These are phyloP conservation scores for Onygena corvina DNA, from an alignment of 2,329 filamentous ascomycete genomes.

Conservation along the genomic window DNA sequence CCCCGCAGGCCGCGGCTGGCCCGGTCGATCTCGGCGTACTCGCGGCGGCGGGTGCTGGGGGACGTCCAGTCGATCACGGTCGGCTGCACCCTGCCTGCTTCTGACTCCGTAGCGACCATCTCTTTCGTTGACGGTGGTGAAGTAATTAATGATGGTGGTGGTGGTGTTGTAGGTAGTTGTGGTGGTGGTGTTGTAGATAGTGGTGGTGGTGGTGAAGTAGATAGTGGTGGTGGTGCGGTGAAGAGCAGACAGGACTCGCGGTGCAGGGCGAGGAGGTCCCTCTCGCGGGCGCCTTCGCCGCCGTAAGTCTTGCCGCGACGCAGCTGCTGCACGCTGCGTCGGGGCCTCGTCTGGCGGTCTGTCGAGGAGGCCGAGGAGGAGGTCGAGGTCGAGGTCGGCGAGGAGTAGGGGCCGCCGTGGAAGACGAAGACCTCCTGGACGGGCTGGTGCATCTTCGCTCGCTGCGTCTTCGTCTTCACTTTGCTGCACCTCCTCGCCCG, in stretches of 20 bases:
- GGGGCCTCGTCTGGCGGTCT: slow-evolving; percentile 23
- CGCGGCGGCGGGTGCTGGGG: slow-evolving; percentile 31
- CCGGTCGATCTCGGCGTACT: slow-evolving; percentile 45
- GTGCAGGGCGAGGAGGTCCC: slow-evolving; percentile 29
- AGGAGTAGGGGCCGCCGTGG: no score
- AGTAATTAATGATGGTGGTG: slow-evolving; percentile 17
- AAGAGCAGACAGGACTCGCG: slow-evolving; percentile 34
- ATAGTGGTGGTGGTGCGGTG: slow-evolving; percentile 5
- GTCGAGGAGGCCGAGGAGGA: slow-evolving; percentile 21
- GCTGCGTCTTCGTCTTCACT: no score
- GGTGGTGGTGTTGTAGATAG: slow-evolving; percentile 83
- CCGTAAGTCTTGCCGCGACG: slow-evolving; percentile 23
- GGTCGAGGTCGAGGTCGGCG: no score
- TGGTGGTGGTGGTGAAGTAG: slow-evolving; percentile 40
- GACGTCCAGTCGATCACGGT: slow-evolving; percentile 39
- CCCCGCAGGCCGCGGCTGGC: slow-evolving; percentile 33
- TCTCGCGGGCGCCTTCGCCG: slow-evolving; percentile 20
- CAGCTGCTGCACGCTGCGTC: slow-evolving; percentile 18
- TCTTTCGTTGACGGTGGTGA: no score
- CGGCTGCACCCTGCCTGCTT: no score
- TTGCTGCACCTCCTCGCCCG: no score
- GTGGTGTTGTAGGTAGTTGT: slow-evolving; percentile 4
- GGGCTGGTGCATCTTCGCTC: no score
- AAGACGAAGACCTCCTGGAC: no score
- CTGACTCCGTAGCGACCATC: no score